phyloP scores from a whole-genome alignment of 306 rosid species.

The Cyclanthera cordifolia region DNA sequence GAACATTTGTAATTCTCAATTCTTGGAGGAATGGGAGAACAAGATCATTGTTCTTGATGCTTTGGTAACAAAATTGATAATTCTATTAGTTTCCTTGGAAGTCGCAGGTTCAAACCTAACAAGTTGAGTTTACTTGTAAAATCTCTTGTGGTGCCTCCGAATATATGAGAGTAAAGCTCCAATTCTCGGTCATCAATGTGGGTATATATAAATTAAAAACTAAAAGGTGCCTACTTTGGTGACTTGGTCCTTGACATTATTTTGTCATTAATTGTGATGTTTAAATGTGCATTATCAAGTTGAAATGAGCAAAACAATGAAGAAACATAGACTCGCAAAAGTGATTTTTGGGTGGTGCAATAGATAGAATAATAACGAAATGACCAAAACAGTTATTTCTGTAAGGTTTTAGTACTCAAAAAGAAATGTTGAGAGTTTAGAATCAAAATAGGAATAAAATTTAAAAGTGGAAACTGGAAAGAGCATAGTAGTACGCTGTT shows the following conservation, averaged over 20 bases:
- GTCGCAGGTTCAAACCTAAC: too few relatives aligned
- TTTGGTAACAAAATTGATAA: too few relatives aligned
- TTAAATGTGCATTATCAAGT: not conserved
- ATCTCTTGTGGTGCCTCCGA: too few relatives aligned
- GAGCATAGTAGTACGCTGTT: not conserved
- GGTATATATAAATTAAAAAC: too few relatives aligned
- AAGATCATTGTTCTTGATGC: too few relatives aligned
- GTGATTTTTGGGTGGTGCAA: too few relatives aligned
- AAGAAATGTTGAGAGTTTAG: not conserved
- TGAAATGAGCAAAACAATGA: not conserved
- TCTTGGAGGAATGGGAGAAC: too few relatives aligned
- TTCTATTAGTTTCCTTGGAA: too few relatives aligned
- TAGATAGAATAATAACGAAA: not conserved
- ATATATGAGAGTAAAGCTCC: too few relatives aligned
- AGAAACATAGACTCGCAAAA: not conserved
- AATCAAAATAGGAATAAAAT: not conserved
- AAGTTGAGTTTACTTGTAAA: too few relatives aligned
- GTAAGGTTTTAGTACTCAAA: not conserved
- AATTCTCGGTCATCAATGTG: too few relatives aligned
- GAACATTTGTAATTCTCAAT: too few relatives aligned
- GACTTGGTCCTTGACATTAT: not conserved
- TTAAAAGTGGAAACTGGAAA: not conserved
- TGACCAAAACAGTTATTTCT: not conserved
- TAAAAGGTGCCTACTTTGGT: not conserved
- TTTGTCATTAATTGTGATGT: not conserved